A percentile compares a stretch with the other conserved stretches of the same genome.
phyloP scores from a whole-genome alignment of 164 flowering plant species.

The Nelumbo lutea region DNA sequence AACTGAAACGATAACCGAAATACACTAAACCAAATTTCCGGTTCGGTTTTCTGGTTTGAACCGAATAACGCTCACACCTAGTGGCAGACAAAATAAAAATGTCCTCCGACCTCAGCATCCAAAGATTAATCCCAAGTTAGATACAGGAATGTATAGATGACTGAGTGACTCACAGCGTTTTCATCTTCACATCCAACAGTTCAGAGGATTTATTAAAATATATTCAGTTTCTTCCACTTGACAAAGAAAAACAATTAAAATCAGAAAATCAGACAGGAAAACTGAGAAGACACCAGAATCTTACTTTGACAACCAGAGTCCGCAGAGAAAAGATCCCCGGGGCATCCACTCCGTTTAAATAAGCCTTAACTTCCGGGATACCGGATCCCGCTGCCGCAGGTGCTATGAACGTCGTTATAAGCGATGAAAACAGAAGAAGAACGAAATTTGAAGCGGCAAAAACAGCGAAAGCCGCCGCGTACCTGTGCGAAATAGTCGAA shows the following conservation, averaged over 20 bases:
- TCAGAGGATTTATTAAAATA: no score
- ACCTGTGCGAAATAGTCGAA: conserved; percentile 30
- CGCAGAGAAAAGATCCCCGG: conserved; percentile 43
- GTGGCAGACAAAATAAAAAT: no score
- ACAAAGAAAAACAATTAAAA: background rate
- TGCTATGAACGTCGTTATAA: conserved; percentile 41
- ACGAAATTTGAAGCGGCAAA: conserved; percentile 46
- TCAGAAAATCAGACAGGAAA: background rate
- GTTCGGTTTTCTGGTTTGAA: no score
- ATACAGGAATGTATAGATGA: no score
- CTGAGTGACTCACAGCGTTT: no score
- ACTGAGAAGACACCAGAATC: background rate
- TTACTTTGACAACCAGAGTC: conserved; percentile 60
- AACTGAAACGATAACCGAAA: no score
- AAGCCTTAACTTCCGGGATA: conserved; percentile 75
- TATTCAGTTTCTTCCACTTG: background rate
- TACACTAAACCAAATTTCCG: no score
- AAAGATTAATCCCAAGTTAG: no score
- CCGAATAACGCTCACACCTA: no score
- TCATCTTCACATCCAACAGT: no score
- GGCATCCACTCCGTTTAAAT: conserved; percentile 71
- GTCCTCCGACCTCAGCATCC: no score
- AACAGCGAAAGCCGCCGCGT: conserved; percentile 38
- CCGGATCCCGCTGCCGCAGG: conserved; percentile 75
- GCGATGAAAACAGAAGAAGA: conserved; percentile 50